These are phyloP conservation scores for Thermochaetoides thermophila DNA, from an alignment of 495 filamentous ascomycete species.

Conservation along the genomic window DNA sequence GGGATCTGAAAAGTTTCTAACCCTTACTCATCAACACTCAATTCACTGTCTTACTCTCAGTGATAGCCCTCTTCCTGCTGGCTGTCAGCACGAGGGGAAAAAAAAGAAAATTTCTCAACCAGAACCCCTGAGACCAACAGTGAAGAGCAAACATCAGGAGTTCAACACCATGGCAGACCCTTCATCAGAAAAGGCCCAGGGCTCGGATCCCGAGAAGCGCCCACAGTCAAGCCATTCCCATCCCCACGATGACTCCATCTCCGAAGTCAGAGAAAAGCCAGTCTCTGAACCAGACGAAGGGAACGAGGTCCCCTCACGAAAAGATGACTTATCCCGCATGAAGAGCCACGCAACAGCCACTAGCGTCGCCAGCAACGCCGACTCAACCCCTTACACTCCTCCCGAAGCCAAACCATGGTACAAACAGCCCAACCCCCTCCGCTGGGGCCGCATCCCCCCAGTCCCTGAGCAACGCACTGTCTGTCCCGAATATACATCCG, in stretches of 20 bases:
- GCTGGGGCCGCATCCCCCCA: conserved; percentile 42
- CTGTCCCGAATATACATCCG: conserved; percentile 43
- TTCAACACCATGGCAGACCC: conserved; percentile 1
- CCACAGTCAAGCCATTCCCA: too few relatives aligned
- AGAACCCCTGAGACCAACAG: too few relatives aligned
- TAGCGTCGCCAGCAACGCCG: conserved; percentile 20
- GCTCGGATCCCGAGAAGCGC: conserved; percentile 8
- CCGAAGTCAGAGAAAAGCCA: too few relatives aligned
- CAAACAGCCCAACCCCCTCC: conserved; percentile 45
- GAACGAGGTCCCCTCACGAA: too few relatives aligned
- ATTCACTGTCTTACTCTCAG: too few relatives aligned
- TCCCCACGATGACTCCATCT: too few relatives aligned
- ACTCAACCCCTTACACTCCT: conserved; percentile 12
- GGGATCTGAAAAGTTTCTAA: too few relatives aligned
- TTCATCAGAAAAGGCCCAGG: conserved; percentile 1
- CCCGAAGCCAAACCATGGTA: conserved; percentile 41
- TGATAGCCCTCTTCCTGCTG: too few relatives aligned
- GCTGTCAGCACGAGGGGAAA: too few relatives aligned
- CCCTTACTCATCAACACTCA: too few relatives aligned
- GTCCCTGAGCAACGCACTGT: conserved; percentile 40
- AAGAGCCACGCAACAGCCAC: conserved; percentile 31
- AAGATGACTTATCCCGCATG: conserved; percentile 23
- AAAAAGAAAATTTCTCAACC: too few relatives aligned
- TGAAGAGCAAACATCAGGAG: neutral
- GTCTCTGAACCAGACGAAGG: too few relatives aligned